Conservation (phyloP, 1,284 basidiomycete species). For the Sporisorium exsertum region DNA sequence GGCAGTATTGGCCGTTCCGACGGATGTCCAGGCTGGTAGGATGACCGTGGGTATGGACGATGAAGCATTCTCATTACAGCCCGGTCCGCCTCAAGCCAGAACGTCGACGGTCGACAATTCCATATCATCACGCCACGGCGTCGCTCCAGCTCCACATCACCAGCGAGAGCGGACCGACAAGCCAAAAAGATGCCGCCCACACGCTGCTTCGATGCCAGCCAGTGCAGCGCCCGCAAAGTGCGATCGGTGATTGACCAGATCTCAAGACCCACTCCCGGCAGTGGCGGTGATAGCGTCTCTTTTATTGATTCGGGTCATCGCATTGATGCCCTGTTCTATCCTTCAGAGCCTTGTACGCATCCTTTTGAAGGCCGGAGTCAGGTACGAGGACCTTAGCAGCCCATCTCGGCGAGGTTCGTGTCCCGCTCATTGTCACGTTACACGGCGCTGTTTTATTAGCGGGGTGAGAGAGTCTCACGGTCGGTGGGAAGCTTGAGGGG, state of each 20-base stretch:
- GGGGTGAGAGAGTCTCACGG: conserved; percentile 2
- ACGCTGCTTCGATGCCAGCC: background rate
- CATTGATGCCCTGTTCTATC: background rate
- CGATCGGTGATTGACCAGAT: background rate
- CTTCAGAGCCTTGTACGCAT: background rate
- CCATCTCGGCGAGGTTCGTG: background rate
- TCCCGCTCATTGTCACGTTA: background rate
- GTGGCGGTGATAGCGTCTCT: background rate
- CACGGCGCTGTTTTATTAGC: background rate
- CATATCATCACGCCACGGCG: background rate
- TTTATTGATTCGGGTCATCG: background rate
- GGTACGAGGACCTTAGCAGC: background rate
- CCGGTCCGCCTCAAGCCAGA: background rate
- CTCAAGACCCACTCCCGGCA: background rate
- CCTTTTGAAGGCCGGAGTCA: background rate
- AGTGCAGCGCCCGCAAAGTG: background rate
- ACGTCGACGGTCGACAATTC: background rate
- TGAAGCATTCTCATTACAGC: background rate
- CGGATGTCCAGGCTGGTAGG: background rate
- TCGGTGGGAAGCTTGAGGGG: background rate
- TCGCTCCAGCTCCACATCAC: background rate
- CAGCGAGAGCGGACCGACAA: background rate
- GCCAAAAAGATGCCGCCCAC: background rate
- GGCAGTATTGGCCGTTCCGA: background rate
- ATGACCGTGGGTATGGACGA: background rate